Evolutionary conservation across 2,329 filamentous ascomycete species (phyloP).

Genomic region (Exophiala xenobiotica): DNA sequence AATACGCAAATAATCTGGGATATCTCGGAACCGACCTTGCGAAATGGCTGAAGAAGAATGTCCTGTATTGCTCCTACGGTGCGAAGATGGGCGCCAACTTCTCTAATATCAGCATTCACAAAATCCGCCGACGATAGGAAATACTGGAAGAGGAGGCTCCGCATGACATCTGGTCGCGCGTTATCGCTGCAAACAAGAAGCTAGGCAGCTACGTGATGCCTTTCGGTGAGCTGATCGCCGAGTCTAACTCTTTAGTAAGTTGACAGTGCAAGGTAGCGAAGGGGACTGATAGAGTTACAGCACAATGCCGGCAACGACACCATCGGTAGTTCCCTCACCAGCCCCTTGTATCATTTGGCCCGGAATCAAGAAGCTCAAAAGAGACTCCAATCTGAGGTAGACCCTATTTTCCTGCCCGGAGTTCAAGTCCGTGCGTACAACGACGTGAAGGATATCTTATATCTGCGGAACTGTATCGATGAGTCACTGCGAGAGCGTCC

Average conservation of each 20-base stretch:
- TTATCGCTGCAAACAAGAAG: not conserved
- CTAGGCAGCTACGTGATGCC: not conserved
- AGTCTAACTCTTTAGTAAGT: not conserved
- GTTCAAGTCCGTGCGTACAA: not conserved
- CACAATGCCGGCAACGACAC: not conserved
- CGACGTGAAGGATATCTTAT: slow-evolving; percentile 1
- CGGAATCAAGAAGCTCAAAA: not conserved
- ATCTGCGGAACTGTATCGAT: slow-evolving; percentile 35
- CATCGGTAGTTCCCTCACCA: not conserved
- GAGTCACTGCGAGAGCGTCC: slow-evolving; percentile 41
- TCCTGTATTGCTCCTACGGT: not conserved
- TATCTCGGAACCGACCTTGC: not conserved
- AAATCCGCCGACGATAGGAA: not conserved
- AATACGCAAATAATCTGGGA: not conserved
- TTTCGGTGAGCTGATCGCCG: not conserved
- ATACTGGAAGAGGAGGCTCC: not conserved
- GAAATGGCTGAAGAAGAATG: not conserved
- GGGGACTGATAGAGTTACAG: not conserved
- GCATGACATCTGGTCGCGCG: not conserved
- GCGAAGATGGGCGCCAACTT: slow-evolving; percentile 1
- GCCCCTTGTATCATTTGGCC: not conserved
- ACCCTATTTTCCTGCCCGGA: not conserved
- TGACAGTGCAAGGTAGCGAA: not conserved
- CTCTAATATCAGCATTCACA: not conserved
- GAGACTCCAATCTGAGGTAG: not conserved